Evolutionary conservation across 140 eudicot genomes (phyloP).

Genomic region (Flaveria floridana): DNA sequence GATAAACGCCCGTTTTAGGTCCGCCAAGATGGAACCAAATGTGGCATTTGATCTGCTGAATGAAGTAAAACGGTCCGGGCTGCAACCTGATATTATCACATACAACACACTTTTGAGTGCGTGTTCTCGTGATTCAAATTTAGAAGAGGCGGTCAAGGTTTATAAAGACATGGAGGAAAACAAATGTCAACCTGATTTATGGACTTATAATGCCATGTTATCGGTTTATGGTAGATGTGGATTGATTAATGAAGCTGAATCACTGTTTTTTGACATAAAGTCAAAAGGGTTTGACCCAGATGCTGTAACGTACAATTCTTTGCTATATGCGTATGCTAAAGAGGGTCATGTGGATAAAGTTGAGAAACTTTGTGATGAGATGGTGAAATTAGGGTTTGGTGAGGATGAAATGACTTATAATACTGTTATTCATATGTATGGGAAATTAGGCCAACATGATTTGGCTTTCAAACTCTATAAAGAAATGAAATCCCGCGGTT

Average conservation of each 20-base stretch:
- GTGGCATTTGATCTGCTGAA: constrained; percentile 54
- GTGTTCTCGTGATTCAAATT: constrained; percentile 82
- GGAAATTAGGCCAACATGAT: constrained; percentile 73
- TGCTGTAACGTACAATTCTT: constrained; percentile 87
- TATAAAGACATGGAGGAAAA: constrained; percentile 70
- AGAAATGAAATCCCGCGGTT: constrained; percentile 75
- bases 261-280: constrained; percentile 57
- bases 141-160: constrained; percentile 76
- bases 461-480: constrained; percentile 59
- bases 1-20: constrained; percentile 82
- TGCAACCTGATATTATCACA: constrained; percentile 85
- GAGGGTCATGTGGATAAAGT: constrained; percentile 72
- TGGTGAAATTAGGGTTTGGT: constrained; percentile 73
- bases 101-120: constrained; percentile 94
- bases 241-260: constrained; percentile 61
- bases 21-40: constrained; percentile 69
- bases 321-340: constrained; percentile 80
- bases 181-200: constrained; percentile 85
- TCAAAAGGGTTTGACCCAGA: constrained; percentile 81
- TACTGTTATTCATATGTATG: constrained; percentile 88
- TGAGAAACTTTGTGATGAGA: constrained; percentile 61
- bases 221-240: constrained; percentile 92
- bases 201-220: constrained; percentile 97
- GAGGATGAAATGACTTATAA: constrained; percentile 93
- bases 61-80: constrained; percentile 71